phyloP scores from a whole-genome alignment of 192 early-diverging fungal species.

The Coemansia sp. region DNA sequence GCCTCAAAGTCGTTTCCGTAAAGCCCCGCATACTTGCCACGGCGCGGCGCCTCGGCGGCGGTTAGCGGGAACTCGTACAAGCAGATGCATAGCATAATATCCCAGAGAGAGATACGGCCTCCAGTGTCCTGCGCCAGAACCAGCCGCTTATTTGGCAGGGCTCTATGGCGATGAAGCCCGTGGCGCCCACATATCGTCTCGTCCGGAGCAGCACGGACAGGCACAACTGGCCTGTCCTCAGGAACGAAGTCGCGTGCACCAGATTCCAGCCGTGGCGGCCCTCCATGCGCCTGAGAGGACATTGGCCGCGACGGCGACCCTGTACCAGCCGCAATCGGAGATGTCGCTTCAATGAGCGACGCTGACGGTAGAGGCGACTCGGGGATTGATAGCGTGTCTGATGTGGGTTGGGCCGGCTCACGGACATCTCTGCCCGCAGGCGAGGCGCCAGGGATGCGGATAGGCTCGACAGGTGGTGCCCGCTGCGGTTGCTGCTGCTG shows the following conservation, averaged over 20 bases:
- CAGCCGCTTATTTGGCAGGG: conserved; percentile 81
- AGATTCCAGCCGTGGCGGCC: too few relatives aligned
- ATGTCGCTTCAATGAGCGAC: conserved; percentile 10
- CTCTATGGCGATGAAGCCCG: conserved; percentile 57
- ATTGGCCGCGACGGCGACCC: too few relatives aligned
- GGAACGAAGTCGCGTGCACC: too few relatives aligned
- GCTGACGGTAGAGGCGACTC: conserved; percentile 35
- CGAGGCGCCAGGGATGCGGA: too few relatives aligned
- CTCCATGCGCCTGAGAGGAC: too few relatives aligned
- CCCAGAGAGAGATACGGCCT: conserved; percentile 83
- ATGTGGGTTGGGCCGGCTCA: too few relatives aligned
- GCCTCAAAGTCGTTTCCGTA: conserved; percentile 41
- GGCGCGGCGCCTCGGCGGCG: conserved; percentile 52
- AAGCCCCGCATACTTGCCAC: conserved; percentile 43
- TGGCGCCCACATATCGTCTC: conserved; percentile 53
- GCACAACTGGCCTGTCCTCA: conserved; percentile 6
- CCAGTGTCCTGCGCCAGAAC: conserved; percentile 78
- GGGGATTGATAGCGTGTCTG: conserved; percentile 1
- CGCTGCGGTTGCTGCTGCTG: too few relatives aligned
- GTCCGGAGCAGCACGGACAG: conserved; percentile 31
- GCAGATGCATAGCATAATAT: conserved; percentile 69
- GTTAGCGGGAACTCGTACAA: conserved; percentile 44
- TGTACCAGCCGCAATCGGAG: too few relatives aligned
- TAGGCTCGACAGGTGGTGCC: too few relatives aligned
- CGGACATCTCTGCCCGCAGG: too few relatives aligned